A percentile compares a stretch with the other conserved stretches of the same genome.
Conservation (phyloP, 2,329 filamentous ascomycete species). For the Penicillium sclerotiorum region DNA sequence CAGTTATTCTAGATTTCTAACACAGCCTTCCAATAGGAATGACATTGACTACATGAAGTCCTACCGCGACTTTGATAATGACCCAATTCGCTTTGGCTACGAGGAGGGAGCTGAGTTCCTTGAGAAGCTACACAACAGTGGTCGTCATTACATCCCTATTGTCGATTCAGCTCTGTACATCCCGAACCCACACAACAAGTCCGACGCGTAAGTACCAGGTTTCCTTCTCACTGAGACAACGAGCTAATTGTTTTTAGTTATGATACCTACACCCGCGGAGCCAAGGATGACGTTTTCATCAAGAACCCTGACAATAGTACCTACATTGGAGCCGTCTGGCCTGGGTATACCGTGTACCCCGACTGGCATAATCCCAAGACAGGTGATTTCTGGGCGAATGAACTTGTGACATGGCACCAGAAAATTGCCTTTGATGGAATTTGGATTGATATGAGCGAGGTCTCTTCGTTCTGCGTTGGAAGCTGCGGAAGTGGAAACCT, state of each 20-base stretch:
- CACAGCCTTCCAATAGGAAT: slow-evolving; percentile 21
- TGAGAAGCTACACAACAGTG: slow-evolving; percentile 53
- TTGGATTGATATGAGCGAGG: slow-evolving; percentile 67
- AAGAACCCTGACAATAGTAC: slow-evolving; percentile 57
- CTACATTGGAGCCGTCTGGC: slow-evolving; percentile 61
- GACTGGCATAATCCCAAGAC: slow-evolving; percentile 64
- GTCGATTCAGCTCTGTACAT: slow-evolving; percentile 69
- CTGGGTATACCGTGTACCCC: slow-evolving; percentile 63
- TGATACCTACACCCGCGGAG: slow-evolving; percentile 54
- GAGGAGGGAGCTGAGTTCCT: slow-evolving; percentile 56
- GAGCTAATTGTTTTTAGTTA: slow-evolving; percentile 49
- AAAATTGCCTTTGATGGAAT: slow-evolving; percentile 57
- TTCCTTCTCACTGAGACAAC: neutral
- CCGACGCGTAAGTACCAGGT: slow-evolving; percentile 58
- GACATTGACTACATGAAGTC: slow-evolving; percentile 63
- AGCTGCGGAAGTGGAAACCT: slow-evolving; percentile 69
- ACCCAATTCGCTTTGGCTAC: slow-evolving; percentile 55
- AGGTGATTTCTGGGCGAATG: slow-evolving; percentile 61
- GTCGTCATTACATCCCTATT: slow-evolving; percentile 63
- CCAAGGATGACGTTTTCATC: slow-evolving; percentile 53
- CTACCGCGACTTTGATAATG: slow-evolving; percentile 63
- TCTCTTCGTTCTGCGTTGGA: slow-evolving; percentile 68
- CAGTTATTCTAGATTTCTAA: neutral
- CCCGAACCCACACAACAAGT: slow-evolving; percentile 69
- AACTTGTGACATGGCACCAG: slow-evolving; percentile 55